phyloP scores from a whole-genome alignment of 495 filamentous ascomycete genomes.

The Ramalina intermedia region DNA sequence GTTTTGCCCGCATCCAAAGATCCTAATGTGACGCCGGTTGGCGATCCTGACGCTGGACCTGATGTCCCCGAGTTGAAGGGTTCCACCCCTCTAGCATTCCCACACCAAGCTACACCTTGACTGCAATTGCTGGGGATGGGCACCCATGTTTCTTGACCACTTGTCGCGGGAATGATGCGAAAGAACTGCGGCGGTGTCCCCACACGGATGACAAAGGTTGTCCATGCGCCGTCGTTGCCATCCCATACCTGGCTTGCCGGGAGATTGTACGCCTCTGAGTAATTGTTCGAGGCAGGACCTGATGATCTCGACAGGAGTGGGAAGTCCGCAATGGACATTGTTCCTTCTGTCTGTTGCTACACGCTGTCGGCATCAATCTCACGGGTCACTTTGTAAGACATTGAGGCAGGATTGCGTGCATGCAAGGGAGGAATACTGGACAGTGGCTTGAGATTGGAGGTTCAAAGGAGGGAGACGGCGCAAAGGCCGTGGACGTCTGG shows the following conservation, averaged over 20 bases:
- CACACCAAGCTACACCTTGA: constrained; percentile 16
- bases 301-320: neutral
- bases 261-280: constrained; percentile 4
- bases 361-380: too few species aligned
- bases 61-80: constrained; percentile 8
- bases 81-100: constrained; percentile 27
- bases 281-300: neutral
- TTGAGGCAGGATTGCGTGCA: too few species aligned
- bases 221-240: constrained; percentile 40
- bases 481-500: too few species aligned
- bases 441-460: too few species aligned
- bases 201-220: constrained; percentile 32
- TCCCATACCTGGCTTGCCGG: constrained; percentile 22
- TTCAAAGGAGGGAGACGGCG: too few species aligned
- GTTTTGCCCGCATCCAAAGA: constrained; percentile 9
- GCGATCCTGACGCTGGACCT: constrained; percentile 7
- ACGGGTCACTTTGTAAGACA: too few species aligned
- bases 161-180: constrained; percentile 31
- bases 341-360: neutral
- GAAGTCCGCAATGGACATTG: neutral
- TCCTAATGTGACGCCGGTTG: neutral
- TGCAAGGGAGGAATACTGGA: too few species aligned
- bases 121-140: constrained; percentile 19
- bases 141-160: constrained; percentile 28
- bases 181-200: constrained; percentile 34